These are phyloP conservation scores for Wickerhamomyces ciferrii DNA, from an alignment of 805 yeast genomes.

Conservation along the genomic window DNA sequence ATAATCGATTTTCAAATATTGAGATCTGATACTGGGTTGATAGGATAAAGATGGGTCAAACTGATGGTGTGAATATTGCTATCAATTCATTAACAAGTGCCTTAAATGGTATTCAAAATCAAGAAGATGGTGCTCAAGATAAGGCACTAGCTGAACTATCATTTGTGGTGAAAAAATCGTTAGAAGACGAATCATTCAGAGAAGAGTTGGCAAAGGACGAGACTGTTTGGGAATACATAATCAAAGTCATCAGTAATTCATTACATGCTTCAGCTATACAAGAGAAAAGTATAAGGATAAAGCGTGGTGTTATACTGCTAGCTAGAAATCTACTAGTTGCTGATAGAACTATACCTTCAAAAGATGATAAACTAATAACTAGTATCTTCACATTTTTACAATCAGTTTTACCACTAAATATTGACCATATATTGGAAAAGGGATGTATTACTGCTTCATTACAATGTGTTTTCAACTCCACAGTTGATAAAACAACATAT, in stretches of 20 bases:
- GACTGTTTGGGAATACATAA: constrained; percentile 22
- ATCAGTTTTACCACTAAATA: too few species aligned
- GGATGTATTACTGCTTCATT: background rate
- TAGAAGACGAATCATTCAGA: background rate
- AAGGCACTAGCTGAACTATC: background rate
- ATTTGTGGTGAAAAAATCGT: background rate
- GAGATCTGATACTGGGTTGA: too few species aligned
- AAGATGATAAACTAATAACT: background rate
- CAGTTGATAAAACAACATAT: background rate
- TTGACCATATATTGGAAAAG: background rate
- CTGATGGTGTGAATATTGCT: too few species aligned
- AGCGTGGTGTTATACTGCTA: constrained; percentile 45
- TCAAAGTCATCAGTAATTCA: too few species aligned
- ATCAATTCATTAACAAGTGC: too few species aligned
- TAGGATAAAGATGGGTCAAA: too few species aligned
- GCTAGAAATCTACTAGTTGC: constrained; percentile 39
- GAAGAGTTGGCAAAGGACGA: background rate
- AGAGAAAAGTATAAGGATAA: constrained; percentile 23
- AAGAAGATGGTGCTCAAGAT: background rate
- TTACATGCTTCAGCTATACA: constrained; percentile 9
- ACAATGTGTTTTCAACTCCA: background rate
- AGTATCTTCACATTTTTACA: too few species aligned
- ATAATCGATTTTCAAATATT: too few species aligned
- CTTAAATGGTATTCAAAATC: too few species aligned
- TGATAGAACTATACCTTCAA: constrained; percentile 15